A percentile compares a stretch with the other conserved stretches of the same genome.
Evolutionary conservation across 202 grass and related monocot species (phyloP).

Genomic region (Dendrocalamus latiflorus): DNA sequence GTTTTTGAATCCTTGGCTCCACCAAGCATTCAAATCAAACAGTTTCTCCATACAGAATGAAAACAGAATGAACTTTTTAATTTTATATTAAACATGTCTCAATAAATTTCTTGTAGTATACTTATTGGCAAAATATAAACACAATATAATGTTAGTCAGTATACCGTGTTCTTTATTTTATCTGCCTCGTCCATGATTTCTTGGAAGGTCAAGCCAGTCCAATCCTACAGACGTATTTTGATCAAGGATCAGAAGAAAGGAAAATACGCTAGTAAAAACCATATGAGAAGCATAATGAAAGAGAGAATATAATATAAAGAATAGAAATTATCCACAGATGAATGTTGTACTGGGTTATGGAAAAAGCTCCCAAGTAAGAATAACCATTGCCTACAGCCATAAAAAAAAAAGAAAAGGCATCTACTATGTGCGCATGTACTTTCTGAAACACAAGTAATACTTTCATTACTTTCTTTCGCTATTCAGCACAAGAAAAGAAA

Average conservation of each 20-base stretch:
- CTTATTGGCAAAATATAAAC: not conserved
- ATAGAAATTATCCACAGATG: not conserved
- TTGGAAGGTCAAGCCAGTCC: constrained; percentile 85
- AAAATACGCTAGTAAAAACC: not conserved
- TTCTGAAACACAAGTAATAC: not conserved
- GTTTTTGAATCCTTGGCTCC: too few species aligned
- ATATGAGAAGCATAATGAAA: not conserved
- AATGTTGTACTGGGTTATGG: not conserved
- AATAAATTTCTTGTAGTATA: constrained; percentile 2
- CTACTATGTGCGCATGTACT: not conserved
- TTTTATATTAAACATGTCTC: not conserved
- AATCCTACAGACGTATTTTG: constrained; percentile 62
- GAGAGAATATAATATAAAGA: constrained; percentile 10
- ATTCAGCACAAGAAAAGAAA: not conserved
- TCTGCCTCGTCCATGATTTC: constrained; percentile 97
- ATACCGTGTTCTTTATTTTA: constrained; percentile 88
- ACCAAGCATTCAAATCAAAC: not conserved
- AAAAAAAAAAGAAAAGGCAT: not conserved
- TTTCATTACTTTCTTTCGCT: not conserved
- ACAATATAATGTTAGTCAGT: constrained; percentile 7
- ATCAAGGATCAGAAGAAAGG: constrained; percentile 6
- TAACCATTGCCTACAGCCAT: not conserved
- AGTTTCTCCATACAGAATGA: not conserved
- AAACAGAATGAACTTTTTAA: not conserved
- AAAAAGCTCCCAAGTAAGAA: constrained; percentile 2